phyloP scores from a whole-genome alignment of 2,329 filamentous ascomycete species.

The Hypoxylon sp. region DNA sequence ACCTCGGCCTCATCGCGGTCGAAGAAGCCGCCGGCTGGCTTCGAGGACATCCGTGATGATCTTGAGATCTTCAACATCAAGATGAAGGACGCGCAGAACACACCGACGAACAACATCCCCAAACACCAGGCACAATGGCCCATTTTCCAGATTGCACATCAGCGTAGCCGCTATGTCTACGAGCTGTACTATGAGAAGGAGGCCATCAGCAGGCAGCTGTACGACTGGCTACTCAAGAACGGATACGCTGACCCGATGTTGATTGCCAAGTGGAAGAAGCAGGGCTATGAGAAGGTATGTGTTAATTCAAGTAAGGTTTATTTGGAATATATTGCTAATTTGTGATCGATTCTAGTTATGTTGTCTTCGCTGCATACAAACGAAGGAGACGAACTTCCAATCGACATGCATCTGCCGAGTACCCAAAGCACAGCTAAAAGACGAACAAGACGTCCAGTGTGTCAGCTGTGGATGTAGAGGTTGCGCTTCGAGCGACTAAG shows the following conservation, averaged over 20 bases:
- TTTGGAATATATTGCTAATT: slow-evolving; percentile 19
- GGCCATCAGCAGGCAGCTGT: slow-evolving; percentile 90
- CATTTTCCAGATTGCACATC: slow-evolving; percentile 96
- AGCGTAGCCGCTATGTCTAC: slow-evolving; percentile 93
- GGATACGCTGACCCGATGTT: slow-evolving; percentile 94
- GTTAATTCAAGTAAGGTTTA: slow-evolving; percentile 14
- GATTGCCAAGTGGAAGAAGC: slow-evolving; percentile 99
- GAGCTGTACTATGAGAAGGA: slow-evolving; percentile 98
- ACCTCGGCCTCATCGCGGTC: slow-evolving; percentile 75
- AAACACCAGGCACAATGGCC: slow-evolving; percentile 97
- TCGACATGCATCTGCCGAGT: slow-evolving; percentile 98
- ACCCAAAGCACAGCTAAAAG: slow-evolving; percentile 89
- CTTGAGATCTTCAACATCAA: slow-evolving; percentile 89
- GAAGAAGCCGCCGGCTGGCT: slow-evolving; percentile 88
- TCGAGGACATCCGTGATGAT: slow-evolving; percentile 89
- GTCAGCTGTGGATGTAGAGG: slow-evolving; percentile 95
- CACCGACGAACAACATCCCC: slow-evolving; percentile 81
- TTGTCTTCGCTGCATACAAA: slow-evolving; percentile 95
- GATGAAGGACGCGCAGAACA: slow-evolving; percentile 96
- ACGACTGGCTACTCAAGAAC: slow-evolving; percentile 98
- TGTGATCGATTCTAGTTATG: slow-evolving; percentile 74
- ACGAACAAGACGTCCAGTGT: slow-evolving; percentile 91
- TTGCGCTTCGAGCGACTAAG: slow-evolving; percentile 85
- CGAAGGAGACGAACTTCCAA: slow-evolving; percentile 99
- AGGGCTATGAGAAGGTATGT: slow-evolving; percentile 94